Evolutionary conservation across 1,284 basidiomycete genomes (phyloP), one percentile per base, ranked within the genome.

Genomic region (Hemileia vastatrix): DNA sequence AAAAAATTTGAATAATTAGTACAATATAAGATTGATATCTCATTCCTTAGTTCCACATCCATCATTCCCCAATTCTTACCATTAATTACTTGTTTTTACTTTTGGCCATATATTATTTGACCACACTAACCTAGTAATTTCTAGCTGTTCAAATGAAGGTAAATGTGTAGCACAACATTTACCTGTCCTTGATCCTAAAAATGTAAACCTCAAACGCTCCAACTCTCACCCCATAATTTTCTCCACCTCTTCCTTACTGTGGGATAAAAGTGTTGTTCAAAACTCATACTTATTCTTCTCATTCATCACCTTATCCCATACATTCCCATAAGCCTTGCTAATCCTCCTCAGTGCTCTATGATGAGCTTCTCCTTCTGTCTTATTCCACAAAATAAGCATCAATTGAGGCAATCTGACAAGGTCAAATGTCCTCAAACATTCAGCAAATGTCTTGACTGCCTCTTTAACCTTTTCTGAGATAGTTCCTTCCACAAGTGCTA

Each of bases 211-310:
- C n/a, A n/a, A n/a, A n/a, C n/a, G n/a, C n/a, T n/a, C n/a, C n/a
- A n/a, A n/a, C n/a, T n/a, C n/a, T n/a, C n/a, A n/a, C n/a, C 78
- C 79, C 9, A 80, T 67, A 18, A 80, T 70, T 44, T 77, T 77
- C 57, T 70, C 72, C 9, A 81, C 79, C 67, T 81, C 79, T 36
- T 79, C 78, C 63, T 73, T 75, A 4, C 76, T 76, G 49, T 86
- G 83, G n/a, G 88, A 85, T 45, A 95, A 77, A 66, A 95, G 73
- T n/a, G 90, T 93, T 67, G 85, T 82, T 9, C 84, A 85, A 47
- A 90, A 90, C 77, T 95, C 90, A 73, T 94, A 96, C 70, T 80
- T 81, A 66, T 90, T 90, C 72, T 82, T 81, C 57, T 83, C 81
- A 65, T 83, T 83, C 72, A 83, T 80, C 13, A 94, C 86, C 65